Evolutionary conservation across 2,329 filamentous ascomycete species (phyloP), one percentile per base, ranked within the genome.

Genomic region (Thelonectria rubi): DNA sequence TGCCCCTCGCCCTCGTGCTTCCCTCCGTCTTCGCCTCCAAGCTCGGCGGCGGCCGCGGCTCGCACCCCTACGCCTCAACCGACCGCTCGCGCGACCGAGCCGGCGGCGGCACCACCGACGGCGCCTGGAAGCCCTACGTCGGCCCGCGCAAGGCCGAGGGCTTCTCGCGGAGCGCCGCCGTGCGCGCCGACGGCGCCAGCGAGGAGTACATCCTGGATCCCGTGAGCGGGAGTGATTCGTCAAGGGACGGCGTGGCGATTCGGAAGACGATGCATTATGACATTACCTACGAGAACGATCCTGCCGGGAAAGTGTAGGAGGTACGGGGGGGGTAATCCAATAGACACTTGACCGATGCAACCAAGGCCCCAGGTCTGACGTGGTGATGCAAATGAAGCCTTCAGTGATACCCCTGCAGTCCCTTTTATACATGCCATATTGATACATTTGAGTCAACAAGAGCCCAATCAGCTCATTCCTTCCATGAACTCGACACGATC

Each of bases 401-500:
- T n/a, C n/a, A n/a, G n/a, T n/a, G n/a, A n/a, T n/a, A n/a, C n/a
- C n/a, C n/a, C n/a, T n/a, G n/a, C n/a, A n/a, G n/a, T 24, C 53
- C 34, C 10, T 64, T 64, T 65, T 64, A 54, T 65, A 71, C 64
- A 60, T 37, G 45, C 24, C 24, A 50, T 61, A 52, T 6, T 71
- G 30, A 39, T 69, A 65, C 65, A 70, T 59, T 18, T 24, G n/a
- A 24, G 54, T n/a, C 51, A 49, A 30, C 4, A 26, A 43, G 50
- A 43, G 7, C 10, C 37, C 26, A 37, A 52, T 47, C 62, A 72
- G 58, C 69, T 72, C 93, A 97, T 97, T 17, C 94, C 95, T 67
- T 93, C 90, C 92, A 98, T 94, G 71, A 97, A 84, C 74, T 94
- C 91, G 15, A 93, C 89, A 67, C 90, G 89, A 77, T 99, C 95